Conservation (phyloP, 2,329 filamentous ascomycete genomes). For the Eutypa lata region DNA sequence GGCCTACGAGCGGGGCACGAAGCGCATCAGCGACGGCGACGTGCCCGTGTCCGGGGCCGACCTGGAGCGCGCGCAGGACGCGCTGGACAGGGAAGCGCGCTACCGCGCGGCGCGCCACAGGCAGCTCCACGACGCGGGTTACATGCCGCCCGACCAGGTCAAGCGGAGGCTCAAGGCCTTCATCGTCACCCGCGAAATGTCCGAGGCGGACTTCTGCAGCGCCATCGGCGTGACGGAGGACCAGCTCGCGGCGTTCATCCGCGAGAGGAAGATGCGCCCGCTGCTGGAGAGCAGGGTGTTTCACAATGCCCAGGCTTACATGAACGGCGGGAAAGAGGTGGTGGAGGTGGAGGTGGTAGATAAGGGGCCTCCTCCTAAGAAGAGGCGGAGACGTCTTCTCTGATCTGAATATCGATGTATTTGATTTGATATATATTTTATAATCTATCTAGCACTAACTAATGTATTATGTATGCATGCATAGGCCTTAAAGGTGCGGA, state of each 20-base stretch:
- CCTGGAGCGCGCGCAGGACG: conserved; percentile 5
- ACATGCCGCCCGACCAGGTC: conserved; percentile 8
- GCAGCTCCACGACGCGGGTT: not conserved
- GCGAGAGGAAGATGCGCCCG: conserved; percentile 4
- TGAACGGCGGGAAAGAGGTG: conserved; percentile 1
- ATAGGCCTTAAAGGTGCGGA: too few relatives aligned
- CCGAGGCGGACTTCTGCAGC: conserved; percentile 7
- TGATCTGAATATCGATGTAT: too few relatives aligned
- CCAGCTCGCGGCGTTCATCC: conserved; percentile 5
- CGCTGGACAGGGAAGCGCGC: conserved; percentile 4
- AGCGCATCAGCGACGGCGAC: conserved; percentile 5
- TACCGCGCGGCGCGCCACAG: not conserved
- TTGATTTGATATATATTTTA: too few relatives aligned
- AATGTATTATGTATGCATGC: too few relatives aligned
- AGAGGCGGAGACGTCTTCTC: not conserved
- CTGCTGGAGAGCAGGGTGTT: conserved; percentile 8
- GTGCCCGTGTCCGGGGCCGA: conserved; percentile 7
- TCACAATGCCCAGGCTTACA: conserved; percentile 8
- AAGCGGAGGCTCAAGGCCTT: conserved; percentile 9
- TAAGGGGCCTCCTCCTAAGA: not conserved
- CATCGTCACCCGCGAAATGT: conserved; percentile 5
- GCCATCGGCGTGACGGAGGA: conserved; percentile 6
- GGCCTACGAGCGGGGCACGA: not conserved
- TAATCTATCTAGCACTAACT: too few relatives aligned
- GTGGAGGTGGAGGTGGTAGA: conserved; percentile 4